Evolutionary conservation across 768 basidiomycete genomes (phyloP).

Genomic region (Macrolepiota dolichaula): DNA sequence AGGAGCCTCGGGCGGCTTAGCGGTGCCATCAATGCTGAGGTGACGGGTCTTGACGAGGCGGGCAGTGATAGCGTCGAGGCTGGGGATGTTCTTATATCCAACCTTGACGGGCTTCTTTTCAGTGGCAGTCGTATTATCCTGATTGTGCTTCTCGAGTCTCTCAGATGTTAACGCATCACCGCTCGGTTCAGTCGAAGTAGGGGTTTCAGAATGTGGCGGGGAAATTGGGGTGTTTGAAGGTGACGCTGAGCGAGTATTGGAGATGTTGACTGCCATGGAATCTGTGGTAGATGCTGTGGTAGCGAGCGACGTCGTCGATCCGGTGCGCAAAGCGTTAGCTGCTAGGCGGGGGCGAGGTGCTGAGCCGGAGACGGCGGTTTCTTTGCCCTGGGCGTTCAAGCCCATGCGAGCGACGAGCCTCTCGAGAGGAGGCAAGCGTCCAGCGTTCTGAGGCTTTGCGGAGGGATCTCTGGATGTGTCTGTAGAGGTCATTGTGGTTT

Average conservation of each 20-base stretch:
- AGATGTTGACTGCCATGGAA: constrained; percentile 63
- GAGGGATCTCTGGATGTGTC: neutral
- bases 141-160: constrained; percentile 60
- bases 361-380: constrained; percentile 24
- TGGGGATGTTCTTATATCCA: constrained; percentile 90
- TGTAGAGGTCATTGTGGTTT: constrained; percentile 16
- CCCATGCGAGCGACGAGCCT: constrained; percentile 79
- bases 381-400: constrained; percentile 29
- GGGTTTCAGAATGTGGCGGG: constrained; percentile 29
- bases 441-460: constrained; percentile 20
- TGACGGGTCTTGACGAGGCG: constrained; percentile 68
- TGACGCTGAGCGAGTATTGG: constrained; percentile 65
- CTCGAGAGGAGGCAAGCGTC: constrained; percentile 70
- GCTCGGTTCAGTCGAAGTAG: constrained; percentile 18
- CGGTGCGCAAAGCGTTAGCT: constrained; percentile 65
- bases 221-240: constrained; percentile 52
- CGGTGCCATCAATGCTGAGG: constrained; percentile 60
- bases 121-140: constrained; percentile 38
- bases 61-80: constrained; percentile 81
- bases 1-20: constrained; percentile 73
- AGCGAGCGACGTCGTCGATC: constrained; percentile 51
- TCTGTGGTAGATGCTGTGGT: constrained; percentile 56
- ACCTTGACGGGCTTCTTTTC: constrained; percentile 26
- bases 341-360: constrained; percentile 67
- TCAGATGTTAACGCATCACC: constrained; percentile 65